Conservation (phyloP, 2,329 filamentous ascomycete genomes). For the Zymoseptoria pseudotritici region DNA sequence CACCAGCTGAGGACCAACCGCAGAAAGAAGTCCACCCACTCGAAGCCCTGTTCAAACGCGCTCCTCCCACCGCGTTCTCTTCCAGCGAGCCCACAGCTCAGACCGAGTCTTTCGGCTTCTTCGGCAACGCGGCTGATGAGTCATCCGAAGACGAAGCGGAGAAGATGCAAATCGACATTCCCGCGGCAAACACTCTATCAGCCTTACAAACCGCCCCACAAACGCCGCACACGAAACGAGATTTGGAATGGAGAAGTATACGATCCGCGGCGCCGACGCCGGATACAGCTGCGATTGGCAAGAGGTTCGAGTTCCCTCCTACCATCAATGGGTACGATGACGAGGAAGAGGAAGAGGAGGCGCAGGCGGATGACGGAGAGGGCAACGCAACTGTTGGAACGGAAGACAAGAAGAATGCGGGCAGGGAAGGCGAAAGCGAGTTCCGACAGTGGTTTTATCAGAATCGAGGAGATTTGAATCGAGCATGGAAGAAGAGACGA, state of each 20-base stretch:
- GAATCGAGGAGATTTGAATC: constrained; percentile 41
- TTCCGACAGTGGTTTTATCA: constrained; percentile 57
- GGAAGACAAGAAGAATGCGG: constrained; percentile 3
- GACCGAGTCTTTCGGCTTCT: constrained; percentile 70
- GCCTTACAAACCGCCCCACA: constrained; percentile 45
- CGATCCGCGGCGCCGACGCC: constrained; percentile 90
- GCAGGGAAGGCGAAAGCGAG: constrained; percentile 42
- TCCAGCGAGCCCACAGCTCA: constrained; percentile 33
- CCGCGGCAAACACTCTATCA: not conserved
- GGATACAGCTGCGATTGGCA: constrained; percentile 73
- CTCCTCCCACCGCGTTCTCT: constrained; percentile 38
- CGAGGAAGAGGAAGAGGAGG: constrained; percentile 35
- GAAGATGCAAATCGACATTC: not conserved
- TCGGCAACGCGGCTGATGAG: constrained; percentile 37
- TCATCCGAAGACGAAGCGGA: constrained; percentile 22
- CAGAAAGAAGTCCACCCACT: constrained; percentile 64
- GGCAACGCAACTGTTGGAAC: constrained; percentile 11
- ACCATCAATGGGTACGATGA: constrained; percentile 42
- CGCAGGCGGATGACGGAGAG: constrained; percentile 19
- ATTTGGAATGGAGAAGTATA: constrained; percentile 65
- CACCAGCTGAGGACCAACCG: constrained; percentile 1
- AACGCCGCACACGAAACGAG: constrained; percentile 75
- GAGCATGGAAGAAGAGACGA: constrained; percentile 48
- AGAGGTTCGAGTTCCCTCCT: constrained; percentile 46
- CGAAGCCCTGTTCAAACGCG: constrained; percentile 82